Evolutionary conservation across 2,329 filamentous ascomycete species (phyloP), one percentile per base, ranked within the genome.

Genomic region (Coniochaeta ligniaria): DNA sequence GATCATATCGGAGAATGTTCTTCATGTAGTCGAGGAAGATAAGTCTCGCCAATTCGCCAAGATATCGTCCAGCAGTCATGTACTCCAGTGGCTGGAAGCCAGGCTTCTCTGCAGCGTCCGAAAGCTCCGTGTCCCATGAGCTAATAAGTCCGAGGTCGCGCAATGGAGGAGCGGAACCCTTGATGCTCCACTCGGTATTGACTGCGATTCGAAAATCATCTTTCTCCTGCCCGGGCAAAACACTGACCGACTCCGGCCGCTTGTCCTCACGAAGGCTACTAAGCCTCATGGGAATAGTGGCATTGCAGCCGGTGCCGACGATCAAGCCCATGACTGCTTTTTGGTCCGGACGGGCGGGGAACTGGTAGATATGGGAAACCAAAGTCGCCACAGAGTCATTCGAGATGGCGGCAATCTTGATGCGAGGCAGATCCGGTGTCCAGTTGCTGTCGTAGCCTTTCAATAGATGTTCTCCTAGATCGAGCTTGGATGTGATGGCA

Each of bases 121-220:
- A 89, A 6, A 95, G 79, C 61, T 80, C 75, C 11, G 78, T 74
- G 67, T 95, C 91, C 90, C 90, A 94, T 38, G 75, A 75, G 11
- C 83, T 92, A 58, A 91, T 83, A 56, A 93, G 79, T 1, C 78
- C 77, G 22, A 87, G 75, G 26, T 86, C 80, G 26, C 80, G 78
- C 59, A 94, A 75, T 0, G 90, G 88, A 7, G 80, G 78, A n/a
- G 85, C 86, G 2, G 90, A 85, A 7, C 90, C 90, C 28, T 87
- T 87, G 66, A 95, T 92, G 58, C 88, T 90, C 88, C 89, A 93
- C 73, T 95, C 91, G 0, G 91, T 94, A 69, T 94, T 94, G 64
- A 94, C 85, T 5, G 91, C 84, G 16, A 92, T 87, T 65, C 84
- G 87, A n/a, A 83, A 76, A 7, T 88, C 79, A 14, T 78, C 74